phyloP scores from a whole-genome alignment of 2,329 filamentous ascomycete species.

The Aaosphaeria pasadenensis region DNA sequence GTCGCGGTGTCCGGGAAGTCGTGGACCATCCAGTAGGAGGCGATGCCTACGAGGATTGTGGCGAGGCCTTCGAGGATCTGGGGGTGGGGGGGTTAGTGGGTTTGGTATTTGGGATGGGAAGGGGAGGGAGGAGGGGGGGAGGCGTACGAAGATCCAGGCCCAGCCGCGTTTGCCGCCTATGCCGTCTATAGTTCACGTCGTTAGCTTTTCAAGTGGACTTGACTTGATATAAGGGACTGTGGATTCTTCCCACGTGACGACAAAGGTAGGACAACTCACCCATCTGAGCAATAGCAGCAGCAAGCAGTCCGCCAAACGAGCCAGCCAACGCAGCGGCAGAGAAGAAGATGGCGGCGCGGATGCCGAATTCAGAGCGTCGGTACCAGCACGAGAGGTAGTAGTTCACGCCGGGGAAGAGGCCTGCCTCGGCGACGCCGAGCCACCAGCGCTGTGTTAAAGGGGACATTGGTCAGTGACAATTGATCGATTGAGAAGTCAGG shows the following conservation, averaged over 20 bases:
- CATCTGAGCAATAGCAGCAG: conserved; percentile 53
- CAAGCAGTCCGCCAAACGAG: conserved; percentile 67
- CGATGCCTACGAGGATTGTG: conserved; percentile 65
- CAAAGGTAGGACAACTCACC: conserved; percentile 44
- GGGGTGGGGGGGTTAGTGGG: not conserved
- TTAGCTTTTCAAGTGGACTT: conserved; percentile 53
- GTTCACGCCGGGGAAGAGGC: conserved; percentile 63
- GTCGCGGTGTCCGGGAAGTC: conserved; percentile 73
- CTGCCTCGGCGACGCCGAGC: conserved; percentile 70
- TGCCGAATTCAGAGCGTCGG: conserved; percentile 71
- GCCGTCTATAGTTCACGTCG: conserved; percentile 21
- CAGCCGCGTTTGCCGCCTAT: conserved; percentile 46
- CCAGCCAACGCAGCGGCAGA: conserved; percentile 77
- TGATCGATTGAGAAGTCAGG: too few relatives aligned
- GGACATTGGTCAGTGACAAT: too few relatives aligned
- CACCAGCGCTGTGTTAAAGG: conserved; percentile 46
- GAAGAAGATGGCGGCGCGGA: conserved; percentile 81
- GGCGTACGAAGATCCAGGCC: conserved; percentile 46
- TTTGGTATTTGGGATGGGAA: not conserved
- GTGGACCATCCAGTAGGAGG: conserved; percentile 74
- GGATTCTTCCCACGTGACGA: conserved; percentile 55
- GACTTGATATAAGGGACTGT: conserved; percentile 51
- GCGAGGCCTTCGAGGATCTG: conserved; percentile 65
- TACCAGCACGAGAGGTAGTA: conserved; percentile 88
- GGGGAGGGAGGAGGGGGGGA: not conserved